phyloP scores from a whole-genome alignment of 768 basidiomycete species.

The Inosperma sp. region DNA sequence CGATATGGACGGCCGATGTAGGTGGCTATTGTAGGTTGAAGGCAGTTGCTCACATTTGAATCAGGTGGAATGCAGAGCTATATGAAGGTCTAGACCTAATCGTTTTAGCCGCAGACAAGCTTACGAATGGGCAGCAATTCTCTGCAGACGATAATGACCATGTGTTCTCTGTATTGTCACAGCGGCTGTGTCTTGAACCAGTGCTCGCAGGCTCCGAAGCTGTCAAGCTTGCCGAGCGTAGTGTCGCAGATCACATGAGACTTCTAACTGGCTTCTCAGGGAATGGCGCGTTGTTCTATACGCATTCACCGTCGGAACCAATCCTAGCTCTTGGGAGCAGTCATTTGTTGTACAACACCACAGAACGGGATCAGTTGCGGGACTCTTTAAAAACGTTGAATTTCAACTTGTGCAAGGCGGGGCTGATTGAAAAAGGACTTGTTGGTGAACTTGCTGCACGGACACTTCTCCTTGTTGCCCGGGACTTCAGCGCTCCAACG shows the following conservation, averaged over 20 bases:
- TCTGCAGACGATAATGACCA: not conserved
- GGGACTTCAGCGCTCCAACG: not conserved
- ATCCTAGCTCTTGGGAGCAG: not conserved
- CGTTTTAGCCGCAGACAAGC: not conserved
- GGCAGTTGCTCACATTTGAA: too few species aligned
- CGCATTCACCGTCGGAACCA: constrained; percentile 2
- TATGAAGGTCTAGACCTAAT: not conserved
- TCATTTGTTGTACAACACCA: not conserved
- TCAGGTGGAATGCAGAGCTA: not conserved
- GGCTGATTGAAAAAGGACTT: not conserved
- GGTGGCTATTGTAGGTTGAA: not conserved
- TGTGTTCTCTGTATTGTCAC: constrained; percentile 1
- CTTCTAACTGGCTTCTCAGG: not conserved
- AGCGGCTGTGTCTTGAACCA: not conserved
- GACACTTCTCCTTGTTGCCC: constrained; percentile 3
- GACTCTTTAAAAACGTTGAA: not conserved
- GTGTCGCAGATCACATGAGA: constrained; percentile 5
- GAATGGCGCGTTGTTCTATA: not conserved
- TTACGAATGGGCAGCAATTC: not conserved
- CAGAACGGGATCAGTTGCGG: not conserved
- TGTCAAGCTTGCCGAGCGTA: not conserved
- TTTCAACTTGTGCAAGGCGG: not conserved
- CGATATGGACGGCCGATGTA: not conserved
- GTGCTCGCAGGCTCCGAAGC: not conserved
- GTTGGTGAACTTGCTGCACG: constrained; percentile 2